Evolutionary conservation across 495 filamentous ascomycete species (phyloP).

Genomic region (Oidiodendron maius): DNA sequence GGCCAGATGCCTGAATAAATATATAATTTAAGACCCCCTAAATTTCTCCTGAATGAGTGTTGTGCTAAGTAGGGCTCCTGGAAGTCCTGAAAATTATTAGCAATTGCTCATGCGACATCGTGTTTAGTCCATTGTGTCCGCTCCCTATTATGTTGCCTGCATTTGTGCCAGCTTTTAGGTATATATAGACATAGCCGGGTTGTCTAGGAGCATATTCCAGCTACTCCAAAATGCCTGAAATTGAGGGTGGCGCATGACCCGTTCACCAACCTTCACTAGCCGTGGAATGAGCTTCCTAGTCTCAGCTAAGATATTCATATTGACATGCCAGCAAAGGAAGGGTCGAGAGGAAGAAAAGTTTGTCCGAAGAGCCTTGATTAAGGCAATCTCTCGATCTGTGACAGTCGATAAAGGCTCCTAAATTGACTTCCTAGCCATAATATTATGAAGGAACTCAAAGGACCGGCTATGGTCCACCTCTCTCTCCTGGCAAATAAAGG

Average conservation of each 20-base stretch:
- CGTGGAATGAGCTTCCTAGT: slow-evolving; percentile 4
- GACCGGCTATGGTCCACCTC: background rate
- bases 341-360: background rate
- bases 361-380: background rate
- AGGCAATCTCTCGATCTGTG: slow-evolving; percentile 5
- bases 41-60: too few relatives aligned
- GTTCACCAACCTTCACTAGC: background rate
- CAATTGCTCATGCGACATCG: too few relatives aligned
- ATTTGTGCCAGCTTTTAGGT: background rate
- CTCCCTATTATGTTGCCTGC: background rate
- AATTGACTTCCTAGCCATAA: background rate
- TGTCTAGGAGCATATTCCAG: background rate
- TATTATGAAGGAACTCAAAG: background rate
- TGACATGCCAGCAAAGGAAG: slow-evolving; percentile 11
- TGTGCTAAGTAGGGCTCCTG: too few relatives aligned
- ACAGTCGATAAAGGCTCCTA: background rate
- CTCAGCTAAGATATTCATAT: slow-evolving; percentile 12
- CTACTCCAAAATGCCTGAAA: background rate
- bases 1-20: too few relatives aligned
- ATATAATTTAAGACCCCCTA: too few relatives aligned
- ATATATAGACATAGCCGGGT: background rate
- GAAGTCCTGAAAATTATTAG: too few relatives aligned
- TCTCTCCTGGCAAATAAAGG: slow-evolving; percentile 11
- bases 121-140: too few relatives aligned
- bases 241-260: background rate